Conservation (phyloP, 805 yeast genomes). For the Sugiyamaella smithiae region DNA sequence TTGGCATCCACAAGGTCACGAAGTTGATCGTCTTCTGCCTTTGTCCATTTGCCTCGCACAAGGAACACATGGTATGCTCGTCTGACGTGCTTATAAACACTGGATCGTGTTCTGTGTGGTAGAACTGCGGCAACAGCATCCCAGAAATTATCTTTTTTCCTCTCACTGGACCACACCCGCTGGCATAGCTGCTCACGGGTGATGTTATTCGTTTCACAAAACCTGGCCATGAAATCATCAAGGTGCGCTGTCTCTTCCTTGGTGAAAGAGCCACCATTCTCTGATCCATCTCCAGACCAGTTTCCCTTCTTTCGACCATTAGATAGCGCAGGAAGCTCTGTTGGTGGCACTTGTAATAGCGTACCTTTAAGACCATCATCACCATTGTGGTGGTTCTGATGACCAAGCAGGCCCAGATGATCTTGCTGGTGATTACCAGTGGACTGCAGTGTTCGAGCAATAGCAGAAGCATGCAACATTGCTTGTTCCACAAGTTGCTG, state of each 20-base stretch:
- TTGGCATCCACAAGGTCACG: constrained; percentile 59
- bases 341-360: constrained; percentile 1
- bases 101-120: constrained; percentile 83
- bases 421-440: neutral
- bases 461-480: constrained; percentile 22
- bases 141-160: constrained; percentile 90
- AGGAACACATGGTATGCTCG: constrained; percentile 84
- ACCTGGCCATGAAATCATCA: constrained; percentile 68
- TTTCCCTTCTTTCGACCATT: neutral
- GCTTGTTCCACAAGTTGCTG: constrained; percentile 21
- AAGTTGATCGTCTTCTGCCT: constrained; percentile 71
- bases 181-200: constrained; percentile 69
- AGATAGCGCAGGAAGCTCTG: constrained; percentile 1
- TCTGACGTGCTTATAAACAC: constrained; percentile 89
- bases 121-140: constrained; percentile 72
- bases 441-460: constrained; percentile 15
- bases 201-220: constrained; percentile 60
- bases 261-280: constrained; percentile 46
- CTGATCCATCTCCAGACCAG: constrained; percentile 32
- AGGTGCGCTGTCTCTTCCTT: constrained; percentile 66
- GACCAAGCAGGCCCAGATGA: neutral
- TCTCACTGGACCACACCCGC: constrained; percentile 81
- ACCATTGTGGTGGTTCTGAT: neutral
- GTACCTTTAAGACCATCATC: neutral
- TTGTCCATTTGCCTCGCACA: constrained; percentile 87